Evolutionary conservation across 495 filamentous ascomycete species (phyloP).

Genomic region (Bryoglossum gracile): DNA sequence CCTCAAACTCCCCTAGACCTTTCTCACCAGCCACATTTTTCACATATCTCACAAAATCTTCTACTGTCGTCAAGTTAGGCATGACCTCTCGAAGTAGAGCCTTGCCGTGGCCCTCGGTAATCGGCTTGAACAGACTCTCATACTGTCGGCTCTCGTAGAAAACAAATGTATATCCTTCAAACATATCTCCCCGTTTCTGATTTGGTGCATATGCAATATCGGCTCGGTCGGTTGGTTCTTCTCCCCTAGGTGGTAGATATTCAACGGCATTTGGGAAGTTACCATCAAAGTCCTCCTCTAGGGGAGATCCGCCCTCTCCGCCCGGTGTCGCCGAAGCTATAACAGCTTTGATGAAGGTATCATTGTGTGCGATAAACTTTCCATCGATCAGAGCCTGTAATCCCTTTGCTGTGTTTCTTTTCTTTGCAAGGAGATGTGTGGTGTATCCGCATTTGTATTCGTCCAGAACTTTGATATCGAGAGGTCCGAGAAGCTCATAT

Average conservation of each 20-base stretch:
- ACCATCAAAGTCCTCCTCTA: conserved; percentile 79
- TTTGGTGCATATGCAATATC: conserved; percentile 62
- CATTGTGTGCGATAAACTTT: conserved; percentile 64
- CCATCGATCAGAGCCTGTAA: conserved; percentile 84
- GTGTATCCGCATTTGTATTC: conserved; percentile 64
- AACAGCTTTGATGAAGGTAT: conserved; percentile 65
- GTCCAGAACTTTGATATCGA: conserved; percentile 78
- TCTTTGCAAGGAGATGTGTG: conserved; percentile 82
- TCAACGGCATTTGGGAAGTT: conserved; percentile 70
- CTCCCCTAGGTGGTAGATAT: conserved; percentile 65
- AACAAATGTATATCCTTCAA: conserved; percentile 82
- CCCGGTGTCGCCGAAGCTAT: conserved; percentile 58
- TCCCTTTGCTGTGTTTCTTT: conserved; percentile 80
- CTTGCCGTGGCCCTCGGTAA: conserved; percentile 79
- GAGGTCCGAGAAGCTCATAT: conserved; percentile 59
- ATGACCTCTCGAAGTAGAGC: conserved; percentile 56
- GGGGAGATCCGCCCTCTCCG: conserved; percentile 49
- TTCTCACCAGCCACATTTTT: conserved; percentile 67
- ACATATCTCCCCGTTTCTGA: conserved; percentile 56
- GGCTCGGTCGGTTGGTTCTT: conserved; percentile 61
- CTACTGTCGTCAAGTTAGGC: conserved; percentile 58
- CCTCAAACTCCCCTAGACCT: conserved; percentile 52
- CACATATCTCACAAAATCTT: conserved; percentile 73
- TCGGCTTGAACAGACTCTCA: conserved; percentile 62
- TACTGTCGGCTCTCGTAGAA: conserved; percentile 78